Conservation (phyloP, 2,329 filamentous ascomycete genomes). For the Curvularia spicifera region DNA sequence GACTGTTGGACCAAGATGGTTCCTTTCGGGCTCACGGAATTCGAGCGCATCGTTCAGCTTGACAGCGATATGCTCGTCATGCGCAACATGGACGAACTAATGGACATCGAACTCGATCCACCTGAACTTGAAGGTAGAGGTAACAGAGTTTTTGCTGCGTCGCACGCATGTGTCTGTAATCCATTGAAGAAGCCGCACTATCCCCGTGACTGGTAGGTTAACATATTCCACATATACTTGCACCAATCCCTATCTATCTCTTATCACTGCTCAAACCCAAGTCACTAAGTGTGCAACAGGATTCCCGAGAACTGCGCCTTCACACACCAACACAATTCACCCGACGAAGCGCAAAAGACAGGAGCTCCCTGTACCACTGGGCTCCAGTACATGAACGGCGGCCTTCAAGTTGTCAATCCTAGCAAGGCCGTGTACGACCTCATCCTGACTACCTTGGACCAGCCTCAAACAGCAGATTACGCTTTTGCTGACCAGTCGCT, state of each 20-base stretch:
- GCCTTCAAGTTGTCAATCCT: conserved; percentile 66
- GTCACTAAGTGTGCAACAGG: conserved; percentile 27
- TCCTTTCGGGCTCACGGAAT: conserved; percentile 76
- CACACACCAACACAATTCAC: conserved; percentile 62
- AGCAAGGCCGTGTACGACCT: conserved; percentile 58
- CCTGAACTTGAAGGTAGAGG: conserved; percentile 61
- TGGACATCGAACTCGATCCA: conserved; percentile 76
- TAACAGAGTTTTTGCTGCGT: conserved; percentile 75
- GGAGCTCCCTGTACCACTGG: conserved; percentile 59
- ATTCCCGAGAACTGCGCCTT: conserved; percentile 66
- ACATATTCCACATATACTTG: neutral
- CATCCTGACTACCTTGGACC: conserved; percentile 52
- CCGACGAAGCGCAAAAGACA: conserved; percentile 58
- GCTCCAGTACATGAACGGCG: conserved; percentile 64
- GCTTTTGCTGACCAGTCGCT: conserved; percentile 65
- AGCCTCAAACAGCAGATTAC: conserved; percentile 54
- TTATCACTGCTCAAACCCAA: too few species aligned
- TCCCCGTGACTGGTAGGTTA: conserved; percentile 68
- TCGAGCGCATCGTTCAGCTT: conserved; percentile 79
- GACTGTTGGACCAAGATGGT: conserved; percentile 89
- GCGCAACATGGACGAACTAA: conserved; percentile 88
- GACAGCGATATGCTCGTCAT: conserved; percentile 87
- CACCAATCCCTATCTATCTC: neutral
- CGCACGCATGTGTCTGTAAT: conserved; percentile 88
- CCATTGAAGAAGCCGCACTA: conserved; percentile 79